Evolutionary conservation across 2,329 filamentous ascomycete genomes (phyloP).

Genomic region (Talaromyces amestolkiae): DNA sequence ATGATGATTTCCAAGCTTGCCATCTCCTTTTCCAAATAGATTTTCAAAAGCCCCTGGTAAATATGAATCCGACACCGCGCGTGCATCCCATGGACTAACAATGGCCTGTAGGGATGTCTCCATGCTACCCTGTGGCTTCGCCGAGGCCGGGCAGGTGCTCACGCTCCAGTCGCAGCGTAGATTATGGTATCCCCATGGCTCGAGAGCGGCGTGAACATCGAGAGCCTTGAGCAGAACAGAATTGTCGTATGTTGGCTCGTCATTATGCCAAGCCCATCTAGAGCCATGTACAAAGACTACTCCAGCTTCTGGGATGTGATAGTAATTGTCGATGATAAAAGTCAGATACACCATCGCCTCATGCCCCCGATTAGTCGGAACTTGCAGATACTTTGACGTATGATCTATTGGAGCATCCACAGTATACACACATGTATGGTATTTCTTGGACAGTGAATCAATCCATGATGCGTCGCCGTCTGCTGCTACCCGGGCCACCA

Average conservation of each 20-base stretch:
- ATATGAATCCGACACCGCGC: conserved; percentile 39
- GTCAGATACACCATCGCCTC: conserved; percentile 51
- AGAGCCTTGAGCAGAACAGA: conserved; percentile 33
- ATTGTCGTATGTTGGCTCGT: conserved; percentile 41
- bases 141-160: conserved; percentile 38
- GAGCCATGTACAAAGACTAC: conserved; percentile 47
- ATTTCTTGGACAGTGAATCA: conserved; percentile 36
- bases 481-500: conserved; percentile 43
- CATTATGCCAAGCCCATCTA: conserved; percentile 48
- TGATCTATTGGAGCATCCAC: conserved; percentile 34
- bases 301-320: conserved; percentile 33
- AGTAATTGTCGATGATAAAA: conserved; percentile 50
- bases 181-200: conserved; percentile 47
- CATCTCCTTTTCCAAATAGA: conserved; percentile 36
- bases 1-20: conserved; percentile 41
- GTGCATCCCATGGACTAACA: conserved; percentile 45
- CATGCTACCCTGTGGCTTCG: conserved; percentile 42
- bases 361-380: conserved; percentile 48
- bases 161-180: conserved; percentile 52
- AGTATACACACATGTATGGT: conserved; percentile 49
- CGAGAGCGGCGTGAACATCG: conserved; percentile 41
- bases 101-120: conserved; percentile 40
- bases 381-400: conserved; percentile 22
- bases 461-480: conserved; percentile 48
- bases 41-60: conserved; percentile 35